Evolutionary conservation across 148 eudicot genomes (phyloP).

Genomic region (Talinum fruticosum): DNA sequence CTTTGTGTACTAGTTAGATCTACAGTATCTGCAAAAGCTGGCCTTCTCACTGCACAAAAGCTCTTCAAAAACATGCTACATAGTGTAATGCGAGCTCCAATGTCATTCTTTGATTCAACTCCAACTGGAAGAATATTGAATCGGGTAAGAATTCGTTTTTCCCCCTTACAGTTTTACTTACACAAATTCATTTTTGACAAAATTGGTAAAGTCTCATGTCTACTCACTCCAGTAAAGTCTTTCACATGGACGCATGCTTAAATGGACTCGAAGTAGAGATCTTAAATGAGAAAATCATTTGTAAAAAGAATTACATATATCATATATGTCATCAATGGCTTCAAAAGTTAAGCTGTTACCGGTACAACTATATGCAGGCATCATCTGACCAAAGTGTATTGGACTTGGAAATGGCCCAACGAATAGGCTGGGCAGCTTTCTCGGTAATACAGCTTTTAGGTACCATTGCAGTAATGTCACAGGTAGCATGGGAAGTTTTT

Average conservation of each 20-base stretch:
- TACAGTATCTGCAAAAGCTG: constrained; percentile 56
- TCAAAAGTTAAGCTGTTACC: neutral
- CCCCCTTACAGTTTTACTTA: neutral
- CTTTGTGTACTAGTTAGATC: constrained; percentile 70
- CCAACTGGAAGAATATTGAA: constrained; percentile 92
- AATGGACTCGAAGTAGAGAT: neutral
- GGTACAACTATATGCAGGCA: constrained; percentile 49
- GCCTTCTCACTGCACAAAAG: constrained; percentile 67
- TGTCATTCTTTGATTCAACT: constrained; percentile 97
- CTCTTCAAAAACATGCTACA: constrained; percentile 72
- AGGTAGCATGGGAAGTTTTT: constrained; percentile 98
- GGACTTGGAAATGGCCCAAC: constrained; percentile 86
- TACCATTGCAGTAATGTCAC: constrained; percentile 94
- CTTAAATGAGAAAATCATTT: neutral
- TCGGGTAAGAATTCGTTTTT: constrained; percentile 53
- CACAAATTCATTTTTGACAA: neutral
- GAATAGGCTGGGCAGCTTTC: constrained; percentile 91
- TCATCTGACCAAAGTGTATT: constrained; percentile 93
- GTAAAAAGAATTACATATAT: no score
- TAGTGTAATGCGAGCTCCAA: constrained; percentile 74
- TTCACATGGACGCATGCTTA: no score
- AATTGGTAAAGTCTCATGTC: no score
- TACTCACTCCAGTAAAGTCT: no score
- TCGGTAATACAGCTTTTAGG: constrained; percentile 84
- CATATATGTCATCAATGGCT: neutral